Conservation (phyloP, 441 rosid genomes). For the Populus hybrid region DNA sequence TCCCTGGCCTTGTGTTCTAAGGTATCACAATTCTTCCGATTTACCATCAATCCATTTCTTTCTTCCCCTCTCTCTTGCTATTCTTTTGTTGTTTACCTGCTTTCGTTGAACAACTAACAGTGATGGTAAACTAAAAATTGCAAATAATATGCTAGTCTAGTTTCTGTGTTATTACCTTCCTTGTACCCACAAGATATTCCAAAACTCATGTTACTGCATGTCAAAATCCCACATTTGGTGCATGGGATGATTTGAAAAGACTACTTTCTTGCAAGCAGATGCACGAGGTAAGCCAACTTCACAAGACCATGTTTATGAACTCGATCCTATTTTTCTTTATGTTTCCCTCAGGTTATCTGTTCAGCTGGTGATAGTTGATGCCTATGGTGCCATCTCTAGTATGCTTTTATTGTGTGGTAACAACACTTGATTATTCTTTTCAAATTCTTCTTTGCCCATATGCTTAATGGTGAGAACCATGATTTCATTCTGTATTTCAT, state of each 20-base stretch:
- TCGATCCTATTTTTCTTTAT: slow-evolving; percentile 57
- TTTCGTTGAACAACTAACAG: slow-evolving; percentile 30
- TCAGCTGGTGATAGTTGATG: slow-evolving; percentile 94
- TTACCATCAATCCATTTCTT: slow-evolving; percentile 9
- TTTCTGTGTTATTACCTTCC: slow-evolving; percentile 30
- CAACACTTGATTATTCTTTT: slow-evolving; percentile 41
- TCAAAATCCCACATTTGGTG: slow-evolving; percentile 48
- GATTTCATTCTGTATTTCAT: slow-evolving; percentile 24
- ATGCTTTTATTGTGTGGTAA: slow-evolving; percentile 96
- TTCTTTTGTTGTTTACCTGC: slow-evolving; percentile 27
- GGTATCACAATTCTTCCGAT: slow-evolving; percentile 72
- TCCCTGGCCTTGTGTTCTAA: slow-evolving; percentile 71
- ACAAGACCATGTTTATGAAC: slow-evolving; percentile 49
- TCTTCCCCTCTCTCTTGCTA: slow-evolving; percentile 28
- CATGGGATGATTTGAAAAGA: slow-evolving; percentile 56
- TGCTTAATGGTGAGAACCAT: slow-evolving; percentile 25
- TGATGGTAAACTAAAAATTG: slow-evolving; percentile 31
- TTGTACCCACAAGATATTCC: slow-evolving; percentile 42
- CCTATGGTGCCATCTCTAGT: slow-evolving; percentile 85
- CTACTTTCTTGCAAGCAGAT: slow-evolving; percentile 37
- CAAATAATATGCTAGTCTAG: slow-evolving; percentile 27
- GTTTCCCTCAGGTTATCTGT: slow-evolving; percentile 87
- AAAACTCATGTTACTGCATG: slow-evolving; percentile 42
- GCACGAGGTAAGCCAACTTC: slow-evolving; percentile 63
- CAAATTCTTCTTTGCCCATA: slow-evolving; percentile 12